Conservation (phyloP, 345 rosid species). For the Pugionium dolabratum region DNA sequence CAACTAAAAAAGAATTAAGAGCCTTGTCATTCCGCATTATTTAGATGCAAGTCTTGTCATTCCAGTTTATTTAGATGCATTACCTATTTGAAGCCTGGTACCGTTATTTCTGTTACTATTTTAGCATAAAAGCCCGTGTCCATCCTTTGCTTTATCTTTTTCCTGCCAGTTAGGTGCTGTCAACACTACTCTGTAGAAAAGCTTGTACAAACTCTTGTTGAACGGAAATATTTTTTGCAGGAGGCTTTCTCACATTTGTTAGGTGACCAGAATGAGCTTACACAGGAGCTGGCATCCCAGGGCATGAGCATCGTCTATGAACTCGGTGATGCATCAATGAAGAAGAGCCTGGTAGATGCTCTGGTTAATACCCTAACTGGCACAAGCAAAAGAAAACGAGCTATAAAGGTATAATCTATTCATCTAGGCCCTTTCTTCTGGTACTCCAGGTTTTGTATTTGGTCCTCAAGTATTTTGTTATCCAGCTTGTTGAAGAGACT, state of each 20-base stretch:
- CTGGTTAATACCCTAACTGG: conserved; percentile 86
- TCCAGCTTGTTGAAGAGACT: conserved; percentile 81
- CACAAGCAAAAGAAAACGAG: conserved; percentile 94
- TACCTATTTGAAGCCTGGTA: conserved; percentile 21
- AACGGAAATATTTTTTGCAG: conserved; percentile 47
- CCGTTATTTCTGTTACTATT: not conserved
- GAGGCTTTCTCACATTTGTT: conserved; percentile 91
- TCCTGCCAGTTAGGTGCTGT: conserved; percentile 1
- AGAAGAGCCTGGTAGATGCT: conserved; percentile 81
- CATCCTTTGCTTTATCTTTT: conserved; percentile 4
- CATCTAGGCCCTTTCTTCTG: conserved; percentile 29
- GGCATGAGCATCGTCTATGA: conserved; percentile 99
- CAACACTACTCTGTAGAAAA: conserved; percentile 12
- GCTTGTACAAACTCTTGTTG: conserved; percentile 29
- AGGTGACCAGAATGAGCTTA: conserved; percentile 94
- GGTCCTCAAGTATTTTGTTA: conserved; percentile 33
- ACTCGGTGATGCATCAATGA: conserved; percentile 88
- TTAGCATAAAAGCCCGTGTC: not conserved
- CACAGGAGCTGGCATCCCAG: conserved; percentile 96
- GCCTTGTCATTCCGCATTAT: not conserved
- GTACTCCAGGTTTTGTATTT: conserved; percentile 26
- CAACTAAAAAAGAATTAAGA: conserved; percentile 15
- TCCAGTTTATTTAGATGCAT: conserved; percentile 27
- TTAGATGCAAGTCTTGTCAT: not conserved
- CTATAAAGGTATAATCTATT: conserved; percentile 68